Percentiles rank a stretch among this genome's conserved stretches.
Conservation (phyloP, 768 basidiomycete genomes). For the Naganishia antarctica region DNA sequence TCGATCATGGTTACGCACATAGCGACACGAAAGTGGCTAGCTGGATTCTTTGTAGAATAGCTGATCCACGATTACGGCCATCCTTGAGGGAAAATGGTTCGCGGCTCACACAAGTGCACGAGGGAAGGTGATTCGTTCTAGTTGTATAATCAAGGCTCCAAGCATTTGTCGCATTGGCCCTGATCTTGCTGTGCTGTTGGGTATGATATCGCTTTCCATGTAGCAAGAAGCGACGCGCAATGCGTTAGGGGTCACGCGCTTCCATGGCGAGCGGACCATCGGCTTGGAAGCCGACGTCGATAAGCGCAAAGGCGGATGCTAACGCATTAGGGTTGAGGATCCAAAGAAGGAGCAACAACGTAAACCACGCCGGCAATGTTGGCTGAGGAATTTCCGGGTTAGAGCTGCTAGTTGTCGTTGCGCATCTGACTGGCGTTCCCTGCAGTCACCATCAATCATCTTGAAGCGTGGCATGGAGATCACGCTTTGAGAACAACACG, state of each 20-base stretch:
- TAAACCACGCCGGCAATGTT: slow-evolving; percentile 1
- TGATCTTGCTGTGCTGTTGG: no score
- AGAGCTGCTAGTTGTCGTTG: no score
- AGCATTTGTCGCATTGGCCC: no score
- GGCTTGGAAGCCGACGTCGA: slow-evolving; percentile 12
- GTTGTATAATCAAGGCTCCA: background rate
- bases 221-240: no score
- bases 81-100: background rate
- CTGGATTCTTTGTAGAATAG: slow-evolving; percentile 13
- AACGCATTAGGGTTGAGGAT: slow-evolving; percentile 1
- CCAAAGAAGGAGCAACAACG: slow-evolving; percentile 19
- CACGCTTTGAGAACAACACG: background rate
- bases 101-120: no score
- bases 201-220: no score
- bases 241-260: slow-evolving; percentile 3
- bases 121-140: background rate
- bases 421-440: background rate
- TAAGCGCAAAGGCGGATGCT: slow-evolving; percentile 15
- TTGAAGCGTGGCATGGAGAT: background rate
- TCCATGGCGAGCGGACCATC: background rate
- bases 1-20: slow-evolving; percentile 13
- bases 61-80: background rate
- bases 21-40: slow-evolving; percentile 14
- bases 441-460: background rate
- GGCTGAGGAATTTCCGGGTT: background rate